phyloP scores from a whole-genome alignment of 2,329 filamentous ascomycete genomes.

The Diaporthe citri region DNA sequence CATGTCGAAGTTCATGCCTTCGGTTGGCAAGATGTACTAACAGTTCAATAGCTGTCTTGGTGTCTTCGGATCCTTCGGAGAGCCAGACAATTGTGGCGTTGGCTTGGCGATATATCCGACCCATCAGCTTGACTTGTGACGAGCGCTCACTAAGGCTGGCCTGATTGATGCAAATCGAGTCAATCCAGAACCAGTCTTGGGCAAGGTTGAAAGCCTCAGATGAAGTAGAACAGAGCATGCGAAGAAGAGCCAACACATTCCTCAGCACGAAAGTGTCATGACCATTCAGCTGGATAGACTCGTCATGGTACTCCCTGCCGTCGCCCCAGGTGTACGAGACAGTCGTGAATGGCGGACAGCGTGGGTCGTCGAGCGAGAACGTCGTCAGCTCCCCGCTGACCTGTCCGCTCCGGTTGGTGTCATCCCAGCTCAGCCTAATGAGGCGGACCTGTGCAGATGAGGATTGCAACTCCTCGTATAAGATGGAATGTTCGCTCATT shows the following conservation, averaged over 20 bases:
- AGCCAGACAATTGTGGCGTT: constrained; percentile 31
- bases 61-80: constrained; percentile 12
- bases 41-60: constrained; percentile 15
- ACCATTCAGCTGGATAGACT: not conserved
- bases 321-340: constrained; percentile 34
- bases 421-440: not conserved
- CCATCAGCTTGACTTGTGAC: constrained; percentile 36
- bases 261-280: not conserved
- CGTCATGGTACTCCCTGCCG: not conserved
- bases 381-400: constrained; percentile 30
- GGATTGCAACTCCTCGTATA: constrained; percentile 11
- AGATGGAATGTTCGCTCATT: not conserved
- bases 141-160: constrained; percentile 23
- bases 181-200: constrained; percentile 36
- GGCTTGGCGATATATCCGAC: constrained; percentile 30
- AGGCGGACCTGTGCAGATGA: constrained; percentile 26
- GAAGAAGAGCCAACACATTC: constrained; percentile 29
- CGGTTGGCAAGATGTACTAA: constrained; percentile 17
- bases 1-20: constrained; percentile 18
- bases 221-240: constrained; percentile 26
- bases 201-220: not conserved
- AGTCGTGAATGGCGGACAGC: constrained; percentile 29
- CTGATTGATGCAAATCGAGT: constrained; percentile 38
- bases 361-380: constrained; percentile 13
- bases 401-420: not conserved